Conservation (phyloP, 2,329 filamentous ascomycete species). For the Talaromyces sp. region DNA sequence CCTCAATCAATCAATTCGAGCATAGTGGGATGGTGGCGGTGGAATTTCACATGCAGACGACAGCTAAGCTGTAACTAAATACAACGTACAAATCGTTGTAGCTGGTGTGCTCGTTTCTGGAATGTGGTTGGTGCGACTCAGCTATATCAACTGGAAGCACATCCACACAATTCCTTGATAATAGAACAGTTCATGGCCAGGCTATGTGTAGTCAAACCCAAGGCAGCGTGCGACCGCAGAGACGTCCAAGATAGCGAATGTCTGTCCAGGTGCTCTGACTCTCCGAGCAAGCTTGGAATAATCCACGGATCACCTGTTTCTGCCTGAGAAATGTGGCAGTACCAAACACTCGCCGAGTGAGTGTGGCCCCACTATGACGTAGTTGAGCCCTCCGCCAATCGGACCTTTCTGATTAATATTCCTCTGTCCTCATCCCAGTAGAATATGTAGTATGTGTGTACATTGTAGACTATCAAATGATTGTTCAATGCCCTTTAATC, state of each 20-base stretch:
- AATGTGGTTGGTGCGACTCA: neutral
- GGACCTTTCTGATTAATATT: neutral
- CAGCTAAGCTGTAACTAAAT: neutral
- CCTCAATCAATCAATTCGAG: neutral
- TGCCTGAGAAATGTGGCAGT: constrained; percentile 1
- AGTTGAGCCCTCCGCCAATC: neutral
- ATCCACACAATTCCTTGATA: too few relatives aligned
- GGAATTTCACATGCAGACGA: constrained; percentile 4
- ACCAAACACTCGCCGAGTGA: neutral
- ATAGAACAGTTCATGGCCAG: too few relatives aligned
- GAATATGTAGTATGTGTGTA: neutral
- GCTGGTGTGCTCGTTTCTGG: neutral
- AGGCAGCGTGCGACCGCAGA: neutral
- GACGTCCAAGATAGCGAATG: neutral
- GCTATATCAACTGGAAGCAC: too few relatives aligned
- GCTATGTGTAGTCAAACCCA: neutral
- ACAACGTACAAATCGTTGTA: too few relatives aligned
- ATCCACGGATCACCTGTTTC: neutral
- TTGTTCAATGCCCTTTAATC: neutral
- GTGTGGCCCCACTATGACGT: neutral
- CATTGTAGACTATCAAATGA: too few relatives aligned
- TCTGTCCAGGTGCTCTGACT: too few relatives aligned
- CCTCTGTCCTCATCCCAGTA: neutral
- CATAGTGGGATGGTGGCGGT: neutral
- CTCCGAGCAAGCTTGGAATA: too few relatives aligned